Base-by-base conservation (phyloP, 2,329 filamentous ascomycete genomes). In the Sclerotinia subarctica region DNA sequence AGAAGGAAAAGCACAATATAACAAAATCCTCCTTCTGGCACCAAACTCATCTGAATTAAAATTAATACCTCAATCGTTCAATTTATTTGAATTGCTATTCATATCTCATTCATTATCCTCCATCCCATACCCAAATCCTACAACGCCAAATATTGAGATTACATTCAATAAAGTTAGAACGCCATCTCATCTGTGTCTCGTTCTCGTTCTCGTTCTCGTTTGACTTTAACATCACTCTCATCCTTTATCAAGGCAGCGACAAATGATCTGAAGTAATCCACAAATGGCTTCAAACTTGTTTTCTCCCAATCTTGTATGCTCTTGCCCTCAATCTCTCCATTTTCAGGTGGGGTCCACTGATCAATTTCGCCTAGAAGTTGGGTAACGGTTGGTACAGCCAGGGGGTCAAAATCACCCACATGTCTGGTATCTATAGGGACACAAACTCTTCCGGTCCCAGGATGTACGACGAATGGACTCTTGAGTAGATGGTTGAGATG, bases 401-500 rank as follows among this genome's bases (percentile, higher is more conserved):
- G 82, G 0, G 95, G 95, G 76, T 98, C 92, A 75, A 99, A 99
- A 4, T 89, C 85, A 60, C 95, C 92, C 0, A 94, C 85, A 6
- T 81, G 83, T 47, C 82, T 81, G 1, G 88, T 86, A 77, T 98
- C 92, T 75, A 99, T 98, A 2, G 95, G 95, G 64, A 99, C 95
- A 81, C 95, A 99, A 8, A 99, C 92, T 66, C 94, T 83, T 0
- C 95, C 94, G 0, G 95, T 99, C 24, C 93, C 93, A 0, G 95
- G 95, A 78, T 99, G 95, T 49, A 99, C 90, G 70, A 97, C 94
- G 76, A 99, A 99, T 0, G 95, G 95, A 70, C 90, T 94, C 79
- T 99, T 99, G 74, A 99, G 88, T 84, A 99, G 87, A 85, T 99
- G 95, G 81, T 97, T 98, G 68, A 96, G 87, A 78, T 97, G 97